Percentiles rank a stretch among this genome's conserved stretches.
Conservation (phyloP, 208 protist genomes). For the Acanthamoeba triangularis region DNA sequence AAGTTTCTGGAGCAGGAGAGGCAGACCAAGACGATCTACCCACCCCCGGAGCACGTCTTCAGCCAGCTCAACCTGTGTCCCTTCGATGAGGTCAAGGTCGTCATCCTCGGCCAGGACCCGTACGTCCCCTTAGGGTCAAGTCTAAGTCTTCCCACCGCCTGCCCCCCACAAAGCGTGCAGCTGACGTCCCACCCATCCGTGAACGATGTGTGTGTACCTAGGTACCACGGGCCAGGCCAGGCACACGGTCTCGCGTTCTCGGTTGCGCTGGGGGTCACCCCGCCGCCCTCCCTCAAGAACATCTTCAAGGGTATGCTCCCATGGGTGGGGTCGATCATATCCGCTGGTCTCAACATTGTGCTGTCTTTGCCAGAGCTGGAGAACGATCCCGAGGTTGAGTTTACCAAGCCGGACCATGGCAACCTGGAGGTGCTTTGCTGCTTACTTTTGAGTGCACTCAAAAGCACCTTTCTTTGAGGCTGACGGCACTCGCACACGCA, state of each 20-base stretch:
- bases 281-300: conserved; percentile 66
- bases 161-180: background rate
- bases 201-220: background rate
- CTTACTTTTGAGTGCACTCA: conserved; percentile 61
- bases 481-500: background rate
- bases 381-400: conserved; percentile 58
- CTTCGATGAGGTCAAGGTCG: conserved; percentile 95
- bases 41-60: conserved; percentile 94
- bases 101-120: conserved; percentile 98
- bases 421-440: conserved; percentile 28
- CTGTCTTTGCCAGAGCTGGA: conserved; percentile 26
- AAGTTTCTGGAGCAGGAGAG: conserved; percentile 76
- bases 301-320: conserved; percentile 45
- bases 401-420: conserved; percentile 12
- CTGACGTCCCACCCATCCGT: conserved; percentile 71
- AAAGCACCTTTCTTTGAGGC: conserved; percentile 94
- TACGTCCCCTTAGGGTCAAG: conserved; percentile 93
- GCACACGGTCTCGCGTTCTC: conserved; percentile 98
- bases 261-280: conserved; percentile 94
- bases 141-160: background rate
- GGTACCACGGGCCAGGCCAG: conserved; percentile 91
- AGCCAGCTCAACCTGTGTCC: conserved; percentile 95
- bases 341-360: background rate
- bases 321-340: conserved; percentile 80
- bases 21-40: conserved; percentile 89